Percentiles rank a stretch among this genome's conserved stretches.
These are phyloP conservation scores for Penicillium janthinellum DNA, from an alignment of 2,329 filamentous ascomycete genomes.

Conservation along the genomic window DNA sequence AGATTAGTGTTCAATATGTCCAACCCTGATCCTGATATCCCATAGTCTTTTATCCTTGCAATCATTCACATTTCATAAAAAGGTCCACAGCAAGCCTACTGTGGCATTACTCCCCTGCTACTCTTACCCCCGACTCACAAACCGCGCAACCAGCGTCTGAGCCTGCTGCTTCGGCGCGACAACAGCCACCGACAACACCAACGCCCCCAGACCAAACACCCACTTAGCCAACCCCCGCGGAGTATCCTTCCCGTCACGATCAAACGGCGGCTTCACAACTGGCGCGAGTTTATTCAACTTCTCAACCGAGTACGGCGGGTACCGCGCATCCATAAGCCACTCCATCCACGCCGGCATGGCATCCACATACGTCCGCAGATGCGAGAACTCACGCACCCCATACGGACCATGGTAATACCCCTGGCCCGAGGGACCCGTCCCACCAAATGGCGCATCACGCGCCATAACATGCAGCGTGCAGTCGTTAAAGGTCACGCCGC, in stretches of 20 bases:
- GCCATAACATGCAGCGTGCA: slow-evolving; percentile 49
- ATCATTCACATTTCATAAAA: neutral
- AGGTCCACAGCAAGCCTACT: neutral
- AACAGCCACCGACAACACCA: slow-evolving; percentile 13
- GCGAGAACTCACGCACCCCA: slow-evolving; percentile 48
- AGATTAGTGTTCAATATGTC: neutral
- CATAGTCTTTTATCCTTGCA: neutral
- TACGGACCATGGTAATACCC: slow-evolving; percentile 55
- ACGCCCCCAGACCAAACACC: slow-evolving; percentile 14
- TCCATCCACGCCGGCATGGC: slow-evolving; percentile 24
- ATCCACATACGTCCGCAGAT: slow-evolving; percentile 30
- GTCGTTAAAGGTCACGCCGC: slow-evolving; percentile 57
- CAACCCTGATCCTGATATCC: neutral
- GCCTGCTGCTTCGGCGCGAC: neutral
- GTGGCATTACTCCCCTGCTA: no score
- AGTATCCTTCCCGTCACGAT: slow-evolving; percentile 22
- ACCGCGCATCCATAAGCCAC: slow-evolving; percentile 16
- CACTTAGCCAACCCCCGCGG: slow-evolving; percentile 10
- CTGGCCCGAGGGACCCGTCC: slow-evolving; percentile 53
- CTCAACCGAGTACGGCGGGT: slow-evolving; percentile 22
- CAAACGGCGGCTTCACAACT: slow-evolving; percentile 14
- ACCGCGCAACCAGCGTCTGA: neutral
- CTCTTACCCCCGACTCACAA: neutral
- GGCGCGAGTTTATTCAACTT: slow-evolving; percentile 18
- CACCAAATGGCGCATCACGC: slow-evolving; percentile 52